Evolutionary conservation across 306 rosid genomes (phyloP), one percentile per base, ranked within the genome.

Genomic region (Acacia acuminata): DNA sequence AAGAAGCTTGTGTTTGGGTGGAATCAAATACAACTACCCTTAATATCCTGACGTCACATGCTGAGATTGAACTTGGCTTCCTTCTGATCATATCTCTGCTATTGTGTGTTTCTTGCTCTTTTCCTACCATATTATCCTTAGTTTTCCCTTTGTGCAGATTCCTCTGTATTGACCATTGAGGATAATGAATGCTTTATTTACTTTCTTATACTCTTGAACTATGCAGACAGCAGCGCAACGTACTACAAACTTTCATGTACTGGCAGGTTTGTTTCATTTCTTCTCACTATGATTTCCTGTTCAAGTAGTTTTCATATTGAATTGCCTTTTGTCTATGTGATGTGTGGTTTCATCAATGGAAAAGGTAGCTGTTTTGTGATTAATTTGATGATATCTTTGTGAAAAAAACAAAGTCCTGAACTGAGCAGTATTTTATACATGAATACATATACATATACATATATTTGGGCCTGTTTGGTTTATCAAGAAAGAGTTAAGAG

Each of bases 171-270:
- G 66, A 63, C 8, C 65, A 25, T 75, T 48, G 60, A 63, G 34
- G 58, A 60, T 81, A 63, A 75, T 56, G 66, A 50, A 70, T 67
- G 14, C 73, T 71, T 83, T 69, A 22, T 58, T 32, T n/a, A 2
- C 65, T 75, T 75, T 36, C 40, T 82, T 25, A 72, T 78, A 4
- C 55, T 45, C 38, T 34, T 50, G 10, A 79, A 56, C 75, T 45
- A 48, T 76, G 9, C 91, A 93, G 99, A 89, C 89, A 94, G 97
- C 97, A 95, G 77, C 96, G 98, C 76, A 82, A 27, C 27, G 1
- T 93, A 81, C 84, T 93, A 75, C 99, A 95, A 81, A 84, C 96
- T n/a, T 93, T 93, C 88, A 88, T 93, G 90, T 93, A 93, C 85
- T 95, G 98, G 99, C 99, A 95, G 98, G 99, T 95, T 51, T 34